These are phyloP conservation scores for Mycena latifolia DNA, from an alignment of 768 basidiomycete species.

Conservation along the genomic window DNA sequence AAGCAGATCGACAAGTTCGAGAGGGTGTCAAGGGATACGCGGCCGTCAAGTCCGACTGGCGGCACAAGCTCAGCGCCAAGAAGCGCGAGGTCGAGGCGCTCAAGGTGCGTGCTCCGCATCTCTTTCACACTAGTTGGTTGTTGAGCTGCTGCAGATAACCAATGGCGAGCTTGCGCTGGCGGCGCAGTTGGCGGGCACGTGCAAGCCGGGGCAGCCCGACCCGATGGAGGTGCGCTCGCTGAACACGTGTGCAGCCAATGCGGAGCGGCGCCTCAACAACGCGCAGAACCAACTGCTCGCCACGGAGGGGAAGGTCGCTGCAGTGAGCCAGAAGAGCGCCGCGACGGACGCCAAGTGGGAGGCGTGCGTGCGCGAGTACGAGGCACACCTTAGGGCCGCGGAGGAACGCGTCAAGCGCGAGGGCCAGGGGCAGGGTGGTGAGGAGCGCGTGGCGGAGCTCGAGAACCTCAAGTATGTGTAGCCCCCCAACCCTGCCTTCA, in stretches of 20 bases:
- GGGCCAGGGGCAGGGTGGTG: no score
- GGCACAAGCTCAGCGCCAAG: slow-evolving; percentile 82
- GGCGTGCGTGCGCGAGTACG: slow-evolving; percentile 94
- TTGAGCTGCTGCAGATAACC: slow-evolving; percentile 62
- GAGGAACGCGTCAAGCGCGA: slow-evolving; percentile 95
- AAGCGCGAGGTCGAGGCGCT: slow-evolving; percentile 92
- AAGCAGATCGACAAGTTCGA: slow-evolving; percentile 96
- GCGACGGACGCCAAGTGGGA: slow-evolving; percentile 96
- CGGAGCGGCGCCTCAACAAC: no score
- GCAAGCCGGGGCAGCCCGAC: slow-evolving; percentile 69
- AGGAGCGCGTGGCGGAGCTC: no score
- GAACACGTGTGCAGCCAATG: no score
- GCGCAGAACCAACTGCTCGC: no score
- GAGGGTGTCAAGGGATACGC: slow-evolving; percentile 82
- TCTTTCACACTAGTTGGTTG: no score
- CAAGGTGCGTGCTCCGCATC: no score
- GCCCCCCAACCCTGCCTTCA: no score
- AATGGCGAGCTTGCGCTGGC: slow-evolving; percentile 83
- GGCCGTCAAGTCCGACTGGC: slow-evolving; percentile 86
- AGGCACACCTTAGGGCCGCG: slow-evolving; percentile 80
- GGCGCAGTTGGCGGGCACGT: slow-evolving; percentile 72
- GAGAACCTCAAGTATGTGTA: no score
- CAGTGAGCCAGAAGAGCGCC: no score
- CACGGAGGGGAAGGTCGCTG: no score
- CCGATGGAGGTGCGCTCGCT: no score